Percentiles rank a stretch among this genome's conserved stretches.
These are phyloP conservation scores for Ophiocordyceps camponoti-leonardi DNA, from an alignment of 2,329 filamentous ascomycete species.

Conservation along the genomic window DNA sequence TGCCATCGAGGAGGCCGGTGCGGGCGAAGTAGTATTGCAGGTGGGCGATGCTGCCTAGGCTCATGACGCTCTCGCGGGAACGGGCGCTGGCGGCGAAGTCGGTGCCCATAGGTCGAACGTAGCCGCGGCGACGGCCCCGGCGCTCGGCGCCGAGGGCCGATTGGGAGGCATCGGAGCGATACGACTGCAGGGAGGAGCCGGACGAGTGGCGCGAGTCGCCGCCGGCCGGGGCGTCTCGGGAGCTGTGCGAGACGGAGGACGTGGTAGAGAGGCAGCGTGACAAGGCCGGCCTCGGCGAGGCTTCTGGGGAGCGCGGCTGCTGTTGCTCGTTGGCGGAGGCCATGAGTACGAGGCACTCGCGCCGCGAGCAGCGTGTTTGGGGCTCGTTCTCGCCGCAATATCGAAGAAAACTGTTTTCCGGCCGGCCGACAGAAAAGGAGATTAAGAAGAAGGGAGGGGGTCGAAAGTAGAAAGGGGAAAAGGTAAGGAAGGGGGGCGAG, in stretches of 20 bases:
- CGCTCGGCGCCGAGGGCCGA: slow-evolving; percentile 27
- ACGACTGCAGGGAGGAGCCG: slow-evolving; percentile 29
- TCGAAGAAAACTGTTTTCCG: too few species aligned
- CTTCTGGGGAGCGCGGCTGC: slow-evolving; percentile 36
- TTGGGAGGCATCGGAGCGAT: slow-evolving; percentile 25
- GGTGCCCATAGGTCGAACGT: slow-evolving; percentile 73
- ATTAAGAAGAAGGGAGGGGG: too few species aligned
- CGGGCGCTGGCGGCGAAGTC: slow-evolving; percentile 82
- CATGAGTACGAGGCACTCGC: slow-evolving; percentile 8
- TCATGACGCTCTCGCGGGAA: slow-evolving; percentile 88
- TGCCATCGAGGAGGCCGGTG: slow-evolving; percentile 83
- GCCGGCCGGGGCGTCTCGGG: slow-evolving; percentile 39
- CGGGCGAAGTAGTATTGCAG: slow-evolving; percentile 96
- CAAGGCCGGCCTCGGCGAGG: slow-evolving; percentile 38
- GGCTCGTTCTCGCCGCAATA: not conserved
- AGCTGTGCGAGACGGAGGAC: slow-evolving; percentile 40
- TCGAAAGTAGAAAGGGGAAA: too few species aligned
- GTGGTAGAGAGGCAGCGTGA: slow-evolving; percentile 47
- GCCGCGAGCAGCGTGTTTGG: not conserved
- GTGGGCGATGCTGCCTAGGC: slow-evolving; percentile 88
- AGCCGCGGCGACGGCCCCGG: slow-evolving; percentile 49
- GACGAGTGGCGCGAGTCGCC: slow-evolving; percentile 46
- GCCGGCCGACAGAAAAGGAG: too few species aligned
- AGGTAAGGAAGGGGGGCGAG: too few species aligned
- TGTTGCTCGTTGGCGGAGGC: slow-evolving; percentile 15